Base-by-base conservation (phyloP, 257 asterid species). In the Lantana camara region DNA sequence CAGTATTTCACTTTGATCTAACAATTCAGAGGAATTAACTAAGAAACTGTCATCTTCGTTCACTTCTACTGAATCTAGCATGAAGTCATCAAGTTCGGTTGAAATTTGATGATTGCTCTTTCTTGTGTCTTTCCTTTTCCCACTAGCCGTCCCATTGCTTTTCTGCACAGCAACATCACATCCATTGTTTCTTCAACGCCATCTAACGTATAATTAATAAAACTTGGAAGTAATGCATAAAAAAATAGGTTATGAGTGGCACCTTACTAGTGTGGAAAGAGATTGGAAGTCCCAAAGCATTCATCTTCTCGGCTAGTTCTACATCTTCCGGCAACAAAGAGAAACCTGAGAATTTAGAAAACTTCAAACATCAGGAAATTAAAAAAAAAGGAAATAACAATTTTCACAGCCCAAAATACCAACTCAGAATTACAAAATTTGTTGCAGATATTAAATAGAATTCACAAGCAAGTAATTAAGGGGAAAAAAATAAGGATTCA, bases 241-340 rank as follows among this genome's bases (percentile, higher is more conserved):
- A 27, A 23, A 1, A 50, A 24, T 1, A 1, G 9, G 9, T 35
- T 4, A 35, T 3, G 7, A 2, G 40, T 35, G 87, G 95, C 90
- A 80, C 86, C 86, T 90, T 90, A 74, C 80, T 89, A 35, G 95
- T 84, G 13, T 54, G 82, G 72, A 94, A 94, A 30, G 95, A 75
- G 70, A 84, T 70, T 8, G 99, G 99, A 72, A 94, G 96, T 55
- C 99, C 99, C 86, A 84, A 24, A 23, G 66, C 95, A 70, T 71
- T 80, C 89, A 90, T 71, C 71, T 76, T 74, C 47, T 74, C 72
- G 35, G 81, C 61, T 58, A 85, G 69, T 64, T 85, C 92, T 44
- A 67, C 42, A 63, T 84, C 95, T 68, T 82, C 95, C 2, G 76
- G 66, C 52, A 61, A 41, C 35, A 64, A 73, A 63, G 23, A 57